Evolutionary conservation across 2,329 filamentous ascomycete genomes (phyloP), one percentile per base, ranked within the genome.

Genomic region (Alternaria panax): DNA sequence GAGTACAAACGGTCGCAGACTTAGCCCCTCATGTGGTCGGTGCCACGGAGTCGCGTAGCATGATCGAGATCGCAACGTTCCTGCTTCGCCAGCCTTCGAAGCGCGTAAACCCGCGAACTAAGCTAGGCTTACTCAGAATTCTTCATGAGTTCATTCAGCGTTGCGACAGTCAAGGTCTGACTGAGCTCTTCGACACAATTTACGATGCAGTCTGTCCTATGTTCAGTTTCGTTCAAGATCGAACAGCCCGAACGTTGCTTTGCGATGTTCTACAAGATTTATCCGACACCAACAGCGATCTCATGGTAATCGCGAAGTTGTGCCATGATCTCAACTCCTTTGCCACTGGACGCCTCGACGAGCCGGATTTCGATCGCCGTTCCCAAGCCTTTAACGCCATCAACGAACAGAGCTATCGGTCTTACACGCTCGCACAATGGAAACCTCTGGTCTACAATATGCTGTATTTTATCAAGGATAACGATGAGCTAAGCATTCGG

Each of bases 181-280:
- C 78, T 6, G 82, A 84, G 24, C 79, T 94, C 16, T 87, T 87
- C 48, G 80, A 84, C 43, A 84, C 86, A 34, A 86, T 96, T 0
- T 96, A 91, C 74, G 83, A 87, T 45, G 92, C 92, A 0, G 80
- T 95, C 9, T 90, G 91, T 4, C 89, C 91, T 0, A 85, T 98
- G 32, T 98, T 97, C 74, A 91, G 92, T 54, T 97, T 93, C 75
- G 94, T 98, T 81, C 92, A 89, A 68, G 93, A 98, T 75, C 86
- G 88, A 42, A 81, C 87, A 42, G 96, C 92, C 72, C 86, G 95
- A 54, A 84, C 88, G 62, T 84, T 92, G 0, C 80, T 98, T 27
- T 91, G 90, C 16, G 84, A 88, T 43, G 90, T 96, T 4, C 80
- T 98, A 7, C 78, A 84, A 14, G 89, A 90, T 18, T 88, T 97